Evolutionary conservation across 2,329 filamentous ascomycete genomes (phyloP).

Genomic region (Colletotrichum nymphaeae): DNA sequence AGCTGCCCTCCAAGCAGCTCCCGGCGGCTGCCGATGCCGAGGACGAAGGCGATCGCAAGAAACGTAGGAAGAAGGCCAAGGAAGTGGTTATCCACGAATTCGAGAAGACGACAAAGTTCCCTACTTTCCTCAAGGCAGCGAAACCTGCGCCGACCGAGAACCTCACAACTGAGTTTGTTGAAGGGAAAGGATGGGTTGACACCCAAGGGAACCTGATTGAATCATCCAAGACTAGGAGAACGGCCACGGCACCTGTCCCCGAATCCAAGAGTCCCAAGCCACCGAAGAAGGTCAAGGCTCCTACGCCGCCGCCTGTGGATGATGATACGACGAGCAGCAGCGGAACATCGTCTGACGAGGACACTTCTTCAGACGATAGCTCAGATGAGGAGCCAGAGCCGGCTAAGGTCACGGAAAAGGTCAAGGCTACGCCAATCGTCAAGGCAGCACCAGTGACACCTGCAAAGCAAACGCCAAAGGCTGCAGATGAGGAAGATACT

Average conservation of each 20-base stretch:
- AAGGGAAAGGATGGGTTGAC: conserved; percentile 91
- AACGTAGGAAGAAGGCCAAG: conserved; percentile 69
- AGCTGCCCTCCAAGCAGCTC: conserved; percentile 60
- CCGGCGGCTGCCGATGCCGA: conserved; percentile 54
- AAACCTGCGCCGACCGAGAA: conserved; percentile 55
- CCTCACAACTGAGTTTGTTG: conserved; percentile 73
- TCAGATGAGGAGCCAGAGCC: conserved; percentile 41
- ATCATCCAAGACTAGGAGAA: conserved; percentile 54
- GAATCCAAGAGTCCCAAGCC: conserved; percentile 38
- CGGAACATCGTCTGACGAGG: conserved; percentile 48
- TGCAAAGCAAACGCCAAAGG: conserved; percentile 28
- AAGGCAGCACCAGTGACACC: conserved; percentile 16
- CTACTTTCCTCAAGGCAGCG: conserved; percentile 79
- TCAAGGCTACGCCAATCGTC: conserved; percentile 12
- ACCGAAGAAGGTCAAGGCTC: conserved; percentile 38
- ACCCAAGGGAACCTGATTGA: conserved; percentile 82
- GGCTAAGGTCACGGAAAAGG: conserved; percentile 9
- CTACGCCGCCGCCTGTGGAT: conserved; percentile 33
- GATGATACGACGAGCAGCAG: conserved; percentile 54
- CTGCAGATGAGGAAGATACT: conserved; percentile 39
- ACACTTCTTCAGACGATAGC: conserved; percentile 46
- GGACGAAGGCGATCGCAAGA: conserved; percentile 58
- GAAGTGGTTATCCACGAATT: conserved; percentile 89
- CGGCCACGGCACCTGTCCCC: conserved; percentile 36
- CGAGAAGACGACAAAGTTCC: conserved; percentile 83